Percentiles rank a stretch among this genome's conserved stretches.
These are phyloP conservation scores for Sphagnum magellanicum DNA, from an alignment of 228 moss, liverwort and hornwort species.

Conservation along the genomic window DNA sequence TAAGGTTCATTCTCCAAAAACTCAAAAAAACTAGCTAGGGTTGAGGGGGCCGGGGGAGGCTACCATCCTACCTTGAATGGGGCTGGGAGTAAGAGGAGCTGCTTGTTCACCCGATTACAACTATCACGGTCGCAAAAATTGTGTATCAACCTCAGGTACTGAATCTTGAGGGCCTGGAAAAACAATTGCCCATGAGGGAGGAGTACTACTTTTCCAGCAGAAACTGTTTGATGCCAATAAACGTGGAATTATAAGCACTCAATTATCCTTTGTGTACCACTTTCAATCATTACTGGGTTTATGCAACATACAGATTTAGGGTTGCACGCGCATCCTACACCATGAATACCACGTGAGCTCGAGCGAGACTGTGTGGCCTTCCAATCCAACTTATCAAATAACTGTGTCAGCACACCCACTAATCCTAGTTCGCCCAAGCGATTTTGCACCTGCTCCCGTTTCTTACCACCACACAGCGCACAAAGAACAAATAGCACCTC, in stretches of 20 bases:
- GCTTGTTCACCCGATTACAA: slow-evolving; percentile 68
- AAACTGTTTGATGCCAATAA: neutral
- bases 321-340: slow-evolving; percentile 68
- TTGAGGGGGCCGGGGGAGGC: no score
- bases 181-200: neutral
- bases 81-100: slow-evolving; percentile 38
- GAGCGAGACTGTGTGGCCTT: slow-evolving; percentile 38
- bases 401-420: slow-evolving; percentile 50
- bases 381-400: slow-evolving; percentile 79
- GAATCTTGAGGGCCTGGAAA: slow-evolving; percentile 72
- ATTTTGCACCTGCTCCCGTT: slow-evolving; percentile 72
- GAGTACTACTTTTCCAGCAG: no score
- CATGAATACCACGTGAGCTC: slow-evolving; percentile 63
- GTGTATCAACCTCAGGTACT: slow-evolving; percentile 68
- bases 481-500: slow-evolving; percentile 76
- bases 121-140: slow-evolving; percentile 80
- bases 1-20: no score
- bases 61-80: slow-evolving; percentile 18
- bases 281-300: no score
- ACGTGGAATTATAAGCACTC: neutral
- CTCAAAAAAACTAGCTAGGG: no score
- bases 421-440: slow-evolving; percentile 55
- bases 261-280: no score
- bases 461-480: slow-evolving; percentile 58
- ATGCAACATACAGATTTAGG: slow-evolving; percentile 50